phyloP scores from a whole-genome alignment of 2,329 filamentous ascomycete species.

The Furcasterigmium sp. region DNA sequence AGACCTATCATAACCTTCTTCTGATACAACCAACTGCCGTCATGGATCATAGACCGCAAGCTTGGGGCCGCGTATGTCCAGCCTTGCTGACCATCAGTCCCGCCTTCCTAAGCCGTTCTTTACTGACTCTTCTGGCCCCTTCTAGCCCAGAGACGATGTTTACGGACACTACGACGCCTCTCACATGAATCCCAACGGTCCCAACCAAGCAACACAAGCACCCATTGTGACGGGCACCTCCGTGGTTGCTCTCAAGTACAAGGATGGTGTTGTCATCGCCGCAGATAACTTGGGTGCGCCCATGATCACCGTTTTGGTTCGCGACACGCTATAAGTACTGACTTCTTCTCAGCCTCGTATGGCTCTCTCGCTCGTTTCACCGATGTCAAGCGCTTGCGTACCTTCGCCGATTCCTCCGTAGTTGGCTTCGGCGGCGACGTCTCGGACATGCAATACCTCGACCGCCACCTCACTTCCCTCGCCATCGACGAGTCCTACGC shows the following conservation, averaged over 20 bases:
- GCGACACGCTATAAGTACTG: conserved; percentile 2
- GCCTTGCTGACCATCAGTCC: conserved; percentile 11
- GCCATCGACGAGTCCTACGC: conserved; percentile 85
- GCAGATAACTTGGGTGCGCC: conserved; percentile 92
- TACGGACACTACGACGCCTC: conserved; percentile 91
- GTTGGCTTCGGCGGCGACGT: conserved; percentile 96
- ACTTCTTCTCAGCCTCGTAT: conserved; percentile 69
- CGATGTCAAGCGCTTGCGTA: conserved; percentile 89
- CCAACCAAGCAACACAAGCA: conserved; percentile 82
- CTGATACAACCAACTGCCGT: conserved; percentile 7
- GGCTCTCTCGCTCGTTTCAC: conserved; percentile 95
- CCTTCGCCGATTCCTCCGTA: conserved; percentile 77
- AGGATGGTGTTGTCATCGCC: conserved; percentile 91
- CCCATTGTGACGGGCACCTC: conserved; percentile 96
- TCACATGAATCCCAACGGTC: conserved; percentile 66
- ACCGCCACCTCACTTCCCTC: conserved; percentile 82
- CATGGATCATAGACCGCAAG: conserved; percentile 71
- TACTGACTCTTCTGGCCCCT: too few species aligned
- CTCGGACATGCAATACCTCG: conserved; percentile 98
- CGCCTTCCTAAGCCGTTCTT: too few species aligned
- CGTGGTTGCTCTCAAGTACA: conserved; percentile 92
- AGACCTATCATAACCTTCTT: conserved; percentile 58
- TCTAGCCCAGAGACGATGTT: conserved; percentile 89
- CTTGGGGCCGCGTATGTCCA: conserved; percentile 63
- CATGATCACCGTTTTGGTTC: neutral